Conservation (phyloP, 768 basidiomycete species). For the Boletus sp. region DNA sequence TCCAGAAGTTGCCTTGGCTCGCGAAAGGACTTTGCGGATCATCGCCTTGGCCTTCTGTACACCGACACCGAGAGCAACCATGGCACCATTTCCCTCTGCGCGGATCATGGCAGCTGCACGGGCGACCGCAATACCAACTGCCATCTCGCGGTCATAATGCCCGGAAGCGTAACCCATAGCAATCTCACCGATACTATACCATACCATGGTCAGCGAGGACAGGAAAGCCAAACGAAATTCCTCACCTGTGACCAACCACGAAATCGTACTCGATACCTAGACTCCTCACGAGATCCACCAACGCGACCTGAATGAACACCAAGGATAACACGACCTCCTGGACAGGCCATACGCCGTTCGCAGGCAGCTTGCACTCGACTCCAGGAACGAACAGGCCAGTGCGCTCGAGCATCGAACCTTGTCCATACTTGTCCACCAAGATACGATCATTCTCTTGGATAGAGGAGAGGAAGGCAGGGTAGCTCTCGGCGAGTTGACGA, state of each 20-base stretch:
- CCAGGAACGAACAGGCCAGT: slow-evolving; percentile 34
- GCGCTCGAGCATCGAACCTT: slow-evolving; percentile 32
- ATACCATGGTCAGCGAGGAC: slow-evolving; percentile 5
- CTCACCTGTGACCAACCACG: slow-evolving; percentile 35
- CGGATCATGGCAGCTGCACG: slow-evolving; percentile 36
- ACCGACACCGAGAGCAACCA: slow-evolving; percentile 35
- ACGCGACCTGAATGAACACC: slow-evolving; percentile 32
- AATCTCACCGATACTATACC: slow-evolving; percentile 31
- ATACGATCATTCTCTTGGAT: slow-evolving; percentile 33
- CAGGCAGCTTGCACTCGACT: slow-evolving; percentile 17
- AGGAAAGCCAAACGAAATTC: background rate
- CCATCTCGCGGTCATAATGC: slow-evolving; percentile 33
- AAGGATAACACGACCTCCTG: slow-evolving; percentile 33
- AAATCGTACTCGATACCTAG: slow-evolving; percentile 32
- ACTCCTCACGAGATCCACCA: slow-evolving; percentile 32
- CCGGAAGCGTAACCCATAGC: slow-evolving; percentile 38
- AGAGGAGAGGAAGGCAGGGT: slow-evolving; percentile 30
- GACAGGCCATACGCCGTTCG: slow-evolving; percentile 32
- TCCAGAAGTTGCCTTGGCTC: slow-evolving; percentile 22
- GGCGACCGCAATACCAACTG: slow-evolving; percentile 34
- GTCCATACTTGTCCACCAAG: slow-evolving; percentile 25
- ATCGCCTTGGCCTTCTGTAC: slow-evolving; percentile 31
- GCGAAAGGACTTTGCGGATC: slow-evolving; percentile 32
- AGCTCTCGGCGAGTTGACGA: slow-evolving; percentile 32
- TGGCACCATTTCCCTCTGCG: slow-evolving; percentile 34